A percentile compares a stretch with the other conserved stretches of the same genome.
Evolutionary conservation across 495 filamentous ascomycete genomes (phyloP).

Genomic region (Xylaria flabelliformis): DNA sequence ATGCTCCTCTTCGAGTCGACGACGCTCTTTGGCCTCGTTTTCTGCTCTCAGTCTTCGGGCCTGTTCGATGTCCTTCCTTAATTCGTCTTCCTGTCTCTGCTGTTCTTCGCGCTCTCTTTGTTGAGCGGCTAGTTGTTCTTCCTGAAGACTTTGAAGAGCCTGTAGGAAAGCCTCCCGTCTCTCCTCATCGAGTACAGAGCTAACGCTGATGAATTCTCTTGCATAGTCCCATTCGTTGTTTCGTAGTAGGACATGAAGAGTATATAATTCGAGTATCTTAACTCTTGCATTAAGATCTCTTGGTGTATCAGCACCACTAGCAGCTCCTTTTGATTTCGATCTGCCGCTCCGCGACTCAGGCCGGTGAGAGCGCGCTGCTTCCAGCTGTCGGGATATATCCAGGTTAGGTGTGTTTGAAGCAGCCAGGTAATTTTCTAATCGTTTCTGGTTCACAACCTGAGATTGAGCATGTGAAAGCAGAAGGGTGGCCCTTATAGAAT

Average conservation of each 20-base stretch:
- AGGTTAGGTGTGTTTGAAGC: conserved; percentile 72
- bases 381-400: conserved; percentile 66
- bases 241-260: conserved; percentile 85
- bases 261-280: conserved; percentile 92
- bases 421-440: conserved; percentile 89
- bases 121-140: conserved; percentile 71
- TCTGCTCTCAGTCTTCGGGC: conserved; percentile 56
- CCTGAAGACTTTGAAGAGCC: conserved; percentile 72
- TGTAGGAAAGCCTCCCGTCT: conserved; percentile 84
- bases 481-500: conserved; percentile 72
- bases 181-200: conserved; percentile 88
- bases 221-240: conserved; percentile 97
- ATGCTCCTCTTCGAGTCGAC: conserved; percentile 53
- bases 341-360: conserved; percentile 34
- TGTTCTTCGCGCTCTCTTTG: conserved; percentile 68
- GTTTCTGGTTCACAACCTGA: conserved; percentile 82
- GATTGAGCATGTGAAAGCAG: conserved; percentile 84
- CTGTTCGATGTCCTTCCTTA: conserved; percentile 66
- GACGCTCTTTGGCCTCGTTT: conserved; percentile 60
- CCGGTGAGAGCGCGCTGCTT: conserved; percentile 38
- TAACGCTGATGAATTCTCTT: conserved; percentile 82
- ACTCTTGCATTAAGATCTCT: conserved; percentile 76
- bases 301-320: conserved; percentile 74
- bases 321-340: conserved; percentile 46
- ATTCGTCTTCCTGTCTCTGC: conserved; percentile 63